Conservation (phyloP, 2,329 filamentous ascomycete genomes). For the Didymella pinodella region DNA sequence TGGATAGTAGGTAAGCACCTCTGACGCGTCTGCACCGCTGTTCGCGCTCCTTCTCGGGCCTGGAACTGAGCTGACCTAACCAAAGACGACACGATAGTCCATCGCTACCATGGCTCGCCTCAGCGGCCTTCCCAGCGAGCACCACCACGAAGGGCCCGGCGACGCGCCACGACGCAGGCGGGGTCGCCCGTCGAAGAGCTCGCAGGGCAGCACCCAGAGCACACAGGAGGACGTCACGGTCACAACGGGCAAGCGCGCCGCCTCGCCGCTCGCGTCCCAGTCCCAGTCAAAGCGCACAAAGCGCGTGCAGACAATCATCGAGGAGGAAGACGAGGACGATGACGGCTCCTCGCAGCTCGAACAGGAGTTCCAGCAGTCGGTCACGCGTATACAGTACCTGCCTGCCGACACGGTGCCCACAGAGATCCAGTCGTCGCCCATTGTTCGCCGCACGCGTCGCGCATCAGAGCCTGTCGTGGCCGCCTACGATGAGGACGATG, state of each 20-base stretch:
- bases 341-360: conserved; percentile 39
- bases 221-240: conserved; percentile 16
- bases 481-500: conserved; percentile 29
- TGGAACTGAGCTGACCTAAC: conserved; percentile 9
- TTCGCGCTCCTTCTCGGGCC: not conserved
- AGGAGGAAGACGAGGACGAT: conserved; percentile 32
- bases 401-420: conserved; percentile 23
- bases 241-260: conserved; percentile 38
- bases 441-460: conserved; percentile 39
- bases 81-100: conserved; percentile 9
- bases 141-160: conserved; percentile 47
- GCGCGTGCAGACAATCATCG: conserved; percentile 33
- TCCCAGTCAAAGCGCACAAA: conserved; percentile 46
- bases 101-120: conserved; percentile 44
- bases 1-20: conserved; percentile 19
- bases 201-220: conserved; percentile 29
- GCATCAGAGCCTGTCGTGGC: conserved; percentile 46
- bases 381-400: conserved; percentile 35
- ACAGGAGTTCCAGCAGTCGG: conserved; percentile 44
- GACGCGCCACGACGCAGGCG: conserved; percentile 45
- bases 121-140: conserved; percentile 46
- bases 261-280: conserved; percentile 37
- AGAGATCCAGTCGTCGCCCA: conserved; percentile 24
- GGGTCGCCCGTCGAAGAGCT: conserved; percentile 40
- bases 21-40: conserved; percentile 12